Base-by-base conservation (phyloP, 495 filamentous ascomycete genomes). In the Acidomyces sp. region DNA sequence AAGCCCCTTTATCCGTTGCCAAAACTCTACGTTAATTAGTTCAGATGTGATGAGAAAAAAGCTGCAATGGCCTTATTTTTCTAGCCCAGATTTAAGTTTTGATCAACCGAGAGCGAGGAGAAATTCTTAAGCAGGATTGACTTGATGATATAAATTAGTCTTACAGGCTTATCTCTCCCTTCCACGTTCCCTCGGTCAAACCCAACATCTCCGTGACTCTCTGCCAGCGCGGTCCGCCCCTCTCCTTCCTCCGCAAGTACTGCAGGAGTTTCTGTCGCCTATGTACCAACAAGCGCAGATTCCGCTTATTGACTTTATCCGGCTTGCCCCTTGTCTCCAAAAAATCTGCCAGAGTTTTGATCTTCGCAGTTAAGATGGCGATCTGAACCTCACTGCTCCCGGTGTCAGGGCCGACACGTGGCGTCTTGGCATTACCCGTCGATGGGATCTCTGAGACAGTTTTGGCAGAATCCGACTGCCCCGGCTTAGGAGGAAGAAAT, bases 381-480 rank as follows among this genome's bases (percentile, higher is more conserved):
- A 87, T 85, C 67, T 99, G 90, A 32, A 99, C 90, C 62, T 99
- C 90, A 15, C 80, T 78, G 39, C 80, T 88, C 2, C 90, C 90
- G 7, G 86, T 95, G 59, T 99, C 90, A 0, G 76, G 80, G 0
- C 90, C 90, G 10, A 79, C 78, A 4, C 90, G 78, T 13, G 75
- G 73, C 0, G 72, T 79, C 55, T 71, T 70, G 32, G 33, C 37
- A 15, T 33, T 17, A 15, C 21, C 22, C n/a, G 23, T 5, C 5
- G 11, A 13, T 30, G 25, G 37, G 16, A 18, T 34, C 7, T 16
- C 6, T 16, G 7, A 22, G 6, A 24, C 15, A 17, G 7, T 5
- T 13, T 3, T 26, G 18, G 13, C 27, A 11, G 15, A 30, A 21
- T 18, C 9, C 13, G 17, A 13, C 13, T 12, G 27, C 13, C 1